phyloP scores from a whole-genome alignment of 306 rosid species.

The Erythrophleum fordii region DNA sequence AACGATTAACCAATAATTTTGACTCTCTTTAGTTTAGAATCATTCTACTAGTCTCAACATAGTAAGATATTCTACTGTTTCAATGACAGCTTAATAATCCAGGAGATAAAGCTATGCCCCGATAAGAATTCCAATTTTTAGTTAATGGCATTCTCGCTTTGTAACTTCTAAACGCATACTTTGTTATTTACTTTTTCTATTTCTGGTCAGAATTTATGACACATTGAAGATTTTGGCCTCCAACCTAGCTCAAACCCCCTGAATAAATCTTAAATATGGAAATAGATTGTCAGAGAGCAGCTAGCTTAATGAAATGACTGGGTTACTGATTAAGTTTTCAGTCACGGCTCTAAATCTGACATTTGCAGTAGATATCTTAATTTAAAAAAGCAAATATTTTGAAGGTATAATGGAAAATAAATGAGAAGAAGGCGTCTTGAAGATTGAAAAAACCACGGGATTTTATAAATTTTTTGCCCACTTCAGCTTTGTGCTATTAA shows the following conservation, averaged over 20 bases:
- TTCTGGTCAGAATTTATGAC: conserved; percentile 25
- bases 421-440: background rate
- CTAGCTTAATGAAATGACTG: conserved; percentile 10
- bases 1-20: conserved; percentile 17
- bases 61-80: background rate
- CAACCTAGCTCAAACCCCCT: too few species aligned
- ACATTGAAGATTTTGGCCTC: background rate
- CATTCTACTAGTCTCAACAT: conserved; percentile 29
- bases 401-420: background rate
- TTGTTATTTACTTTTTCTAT: background rate
- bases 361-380: conserved; percentile 21
- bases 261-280: too few species aligned
- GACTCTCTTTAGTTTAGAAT: conserved; percentile 24
- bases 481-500: conserved; percentile 5
- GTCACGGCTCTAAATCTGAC: conserved; percentile 22
- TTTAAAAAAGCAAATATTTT: conserved; percentile 12
- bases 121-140: too few species aligned
- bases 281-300: background rate
- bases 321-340: conserved; percentile 4
- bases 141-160: too few species aligned
- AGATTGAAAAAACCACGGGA: conserved; percentile 15
- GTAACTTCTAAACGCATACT: too few species aligned
- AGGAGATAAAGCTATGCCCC: too few species aligned
- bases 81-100: background rate
- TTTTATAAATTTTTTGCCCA: background rate